Conservation (phyloP, 768 basidiomycete genomes). For the Cyclocybe aegerita region DNA sequence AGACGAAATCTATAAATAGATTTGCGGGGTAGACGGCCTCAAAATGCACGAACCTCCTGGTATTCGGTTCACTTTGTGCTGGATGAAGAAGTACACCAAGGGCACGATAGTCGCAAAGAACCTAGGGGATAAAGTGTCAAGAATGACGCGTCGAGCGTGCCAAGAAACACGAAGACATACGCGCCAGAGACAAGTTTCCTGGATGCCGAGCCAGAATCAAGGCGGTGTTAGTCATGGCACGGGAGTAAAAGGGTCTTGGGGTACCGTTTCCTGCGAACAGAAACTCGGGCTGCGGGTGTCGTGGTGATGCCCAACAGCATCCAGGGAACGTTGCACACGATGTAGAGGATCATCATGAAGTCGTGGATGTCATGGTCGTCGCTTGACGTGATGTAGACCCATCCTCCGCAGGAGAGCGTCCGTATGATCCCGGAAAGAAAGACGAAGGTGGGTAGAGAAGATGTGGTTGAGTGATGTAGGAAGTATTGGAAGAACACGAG, state of each 20-base stretch:
- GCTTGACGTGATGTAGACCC: constrained; percentile 87
- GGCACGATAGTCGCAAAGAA: constrained; percentile 74
- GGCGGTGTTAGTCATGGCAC: background rate
- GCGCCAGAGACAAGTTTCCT: constrained; percentile 54
- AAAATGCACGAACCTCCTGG: constrained; percentile 62
- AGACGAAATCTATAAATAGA: background rate
- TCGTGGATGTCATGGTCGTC: constrained; percentile 88
- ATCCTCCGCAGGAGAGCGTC: constrained; percentile 84
- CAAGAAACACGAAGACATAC: constrained; percentile 32
- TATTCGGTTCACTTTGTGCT: constrained; percentile 77
- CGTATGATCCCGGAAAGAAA: constrained; percentile 65
- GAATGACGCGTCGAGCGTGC: background rate
- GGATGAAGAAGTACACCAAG: constrained; percentile 81
- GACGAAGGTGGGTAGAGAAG: constrained; percentile 49
- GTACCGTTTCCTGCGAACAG: constrained; percentile 55
- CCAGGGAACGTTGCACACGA: constrained; percentile 85
- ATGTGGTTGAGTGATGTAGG: constrained; percentile 43
- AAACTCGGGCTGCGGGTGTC: constrained; percentile 41
- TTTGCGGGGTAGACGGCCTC: background rate
- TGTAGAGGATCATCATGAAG: constrained; percentile 84
- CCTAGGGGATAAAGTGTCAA: constrained; percentile 30
- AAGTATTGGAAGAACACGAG: constrained; percentile 66
- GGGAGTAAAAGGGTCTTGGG: constrained; percentile 6
- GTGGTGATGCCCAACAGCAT: constrained; percentile 71
- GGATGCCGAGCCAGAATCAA: constrained; percentile 1